Percentiles rank a stretch among this genome's conserved stretches.
Evolutionary conservation across 805 yeast species (phyloP).

Genomic region (Suhomyces sp.): DNA sequence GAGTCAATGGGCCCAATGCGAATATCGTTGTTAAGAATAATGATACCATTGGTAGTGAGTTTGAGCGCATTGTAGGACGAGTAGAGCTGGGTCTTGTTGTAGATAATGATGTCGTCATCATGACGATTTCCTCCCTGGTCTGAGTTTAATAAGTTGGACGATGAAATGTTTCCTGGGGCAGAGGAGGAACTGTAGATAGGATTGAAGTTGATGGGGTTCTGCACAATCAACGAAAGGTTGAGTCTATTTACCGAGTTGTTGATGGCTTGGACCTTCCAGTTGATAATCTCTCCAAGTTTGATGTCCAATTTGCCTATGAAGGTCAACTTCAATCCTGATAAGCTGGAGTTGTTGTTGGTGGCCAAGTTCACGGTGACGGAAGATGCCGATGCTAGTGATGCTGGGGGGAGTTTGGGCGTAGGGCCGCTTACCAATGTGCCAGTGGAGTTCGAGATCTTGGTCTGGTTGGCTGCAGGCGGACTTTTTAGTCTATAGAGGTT

Average conservation of each 20-base stretch:
- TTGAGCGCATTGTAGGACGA: slow-evolving; percentile 36
- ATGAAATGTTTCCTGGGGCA: slow-evolving; percentile 9
- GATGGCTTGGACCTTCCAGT: slow-evolving; percentile 64
- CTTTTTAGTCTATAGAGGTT: slow-evolving; percentile 16
- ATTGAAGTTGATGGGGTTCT: slow-evolving; percentile 22
- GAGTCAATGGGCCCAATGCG: slow-evolving; percentile 60
- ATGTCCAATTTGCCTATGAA: slow-evolving; percentile 63
- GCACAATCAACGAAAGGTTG: slow-evolving; percentile 47
- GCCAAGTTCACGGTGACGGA: slow-evolving; percentile 37
- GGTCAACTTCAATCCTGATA: slow-evolving; percentile 47
- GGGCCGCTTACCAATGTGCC: slow-evolving; percentile 3
- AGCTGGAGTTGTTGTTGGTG: slow-evolving; percentile 23
- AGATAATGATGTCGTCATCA: slow-evolving; percentile 14
- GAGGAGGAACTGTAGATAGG: slow-evolving; percentile 15
- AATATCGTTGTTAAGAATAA: slow-evolving; percentile 64
- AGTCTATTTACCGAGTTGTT: slow-evolving; percentile 54
- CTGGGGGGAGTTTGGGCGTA: background rate
- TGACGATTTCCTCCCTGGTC: slow-evolving; percentile 3
- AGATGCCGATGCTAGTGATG: slow-evolving; percentile 19
- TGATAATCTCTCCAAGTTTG: slow-evolving; percentile 55
- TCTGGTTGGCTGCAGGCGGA: slow-evolving; percentile 3
- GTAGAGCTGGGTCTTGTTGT: slow-evolving; percentile 22
- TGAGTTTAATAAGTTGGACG: slow-evolving; percentile 16
- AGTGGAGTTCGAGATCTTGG: background rate
- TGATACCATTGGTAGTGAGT: slow-evolving; percentile 51